Evolutionary conservation across 2,329 filamentous ascomycete genomes (phyloP).

Genomic region (Fusarium sp.): DNA sequence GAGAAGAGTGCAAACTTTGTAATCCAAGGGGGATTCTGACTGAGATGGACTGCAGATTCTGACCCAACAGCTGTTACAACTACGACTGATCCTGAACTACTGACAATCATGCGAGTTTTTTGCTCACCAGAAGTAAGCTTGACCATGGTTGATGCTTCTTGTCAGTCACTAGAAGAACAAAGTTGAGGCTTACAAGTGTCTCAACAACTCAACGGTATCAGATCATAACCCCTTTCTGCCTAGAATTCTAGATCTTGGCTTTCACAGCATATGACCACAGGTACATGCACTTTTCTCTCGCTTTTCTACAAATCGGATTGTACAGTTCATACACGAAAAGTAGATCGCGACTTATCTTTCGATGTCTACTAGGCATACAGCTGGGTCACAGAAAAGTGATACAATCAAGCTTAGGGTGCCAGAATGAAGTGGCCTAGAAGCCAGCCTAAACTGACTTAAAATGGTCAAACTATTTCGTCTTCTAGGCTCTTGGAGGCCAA

Average conservation of each 20-base stretch:
- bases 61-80: slow-evolving; percentile 3
- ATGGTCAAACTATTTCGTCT: not conserved
- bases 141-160: not conserved
- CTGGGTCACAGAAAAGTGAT: not conserved
- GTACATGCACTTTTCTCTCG: not conserved
- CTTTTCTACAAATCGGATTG: slow-evolving; percentile 5
- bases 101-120: not conserved
- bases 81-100: not conserved
- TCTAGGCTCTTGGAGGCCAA: not conserved
- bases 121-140: not conserved
- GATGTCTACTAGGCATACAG: not conserved
- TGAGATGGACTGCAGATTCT: not conserved
- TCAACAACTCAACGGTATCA: not conserved
- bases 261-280: not conserved
- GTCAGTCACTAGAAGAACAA: not conserved
- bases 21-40: slow-evolving; percentile 3
- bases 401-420: not conserved
- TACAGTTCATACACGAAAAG: not conserved
- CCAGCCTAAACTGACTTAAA: accelerated
- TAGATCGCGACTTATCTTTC: slow-evolving; percentile 1
- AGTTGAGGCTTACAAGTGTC: not conserved
- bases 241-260: not conserved
- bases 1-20: slow-evolving; percentile 17
- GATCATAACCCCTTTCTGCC: not conserved
- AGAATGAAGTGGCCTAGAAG: not conserved